phyloP scores from a whole-genome alignment of 139 green algal species.

The Chlorella sp. region DNA sequence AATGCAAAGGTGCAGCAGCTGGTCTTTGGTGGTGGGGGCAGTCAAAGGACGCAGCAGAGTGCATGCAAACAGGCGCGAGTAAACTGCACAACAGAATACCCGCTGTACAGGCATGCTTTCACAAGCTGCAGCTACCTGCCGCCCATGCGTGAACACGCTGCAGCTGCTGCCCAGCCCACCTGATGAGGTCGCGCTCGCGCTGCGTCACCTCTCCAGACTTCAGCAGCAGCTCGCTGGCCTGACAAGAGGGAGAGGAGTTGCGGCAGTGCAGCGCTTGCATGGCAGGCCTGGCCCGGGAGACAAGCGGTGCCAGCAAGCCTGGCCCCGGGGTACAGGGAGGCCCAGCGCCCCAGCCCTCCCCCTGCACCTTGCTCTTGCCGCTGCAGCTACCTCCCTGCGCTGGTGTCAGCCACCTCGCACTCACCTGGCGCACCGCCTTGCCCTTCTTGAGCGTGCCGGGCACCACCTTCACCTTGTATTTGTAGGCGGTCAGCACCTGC shows the following conservation, averaged over 20 bases:
- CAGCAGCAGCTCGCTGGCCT: slow-evolving; percentile 80
- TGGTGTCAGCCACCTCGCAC: not conserved
- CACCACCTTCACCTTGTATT: slow-evolving; percentile 90
- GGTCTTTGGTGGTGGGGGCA: no score
- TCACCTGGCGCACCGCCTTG: slow-evolving; percentile 78
- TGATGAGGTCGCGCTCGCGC: slow-evolving; percentile 60
- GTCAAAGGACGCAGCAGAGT: slow-evolving; percentile 71
- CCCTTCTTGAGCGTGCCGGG: slow-evolving; percentile 93
- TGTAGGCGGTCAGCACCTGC: slow-evolving; percentile 71
- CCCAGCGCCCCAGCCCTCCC: no score
- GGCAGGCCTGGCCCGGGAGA: no score
- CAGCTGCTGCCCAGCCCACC: not conserved
- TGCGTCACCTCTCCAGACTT: slow-evolving; percentile 46
- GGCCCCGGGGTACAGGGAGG: no score
- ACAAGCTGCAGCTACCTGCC: no score
- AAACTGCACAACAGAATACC: no score
- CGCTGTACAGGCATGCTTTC: no score
- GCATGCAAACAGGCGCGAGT: not conserved
- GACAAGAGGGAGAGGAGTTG: not conserved
- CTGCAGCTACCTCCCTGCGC: not conserved
- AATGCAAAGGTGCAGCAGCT: no score
- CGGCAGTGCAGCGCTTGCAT: no score
- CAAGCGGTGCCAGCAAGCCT: no score
- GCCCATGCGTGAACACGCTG: no score
- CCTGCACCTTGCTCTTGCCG: no score